Evolutionary conservation across 2,329 filamentous ascomycete species (phyloP).

Genomic region (Aureobasidium namibiae): DNA sequence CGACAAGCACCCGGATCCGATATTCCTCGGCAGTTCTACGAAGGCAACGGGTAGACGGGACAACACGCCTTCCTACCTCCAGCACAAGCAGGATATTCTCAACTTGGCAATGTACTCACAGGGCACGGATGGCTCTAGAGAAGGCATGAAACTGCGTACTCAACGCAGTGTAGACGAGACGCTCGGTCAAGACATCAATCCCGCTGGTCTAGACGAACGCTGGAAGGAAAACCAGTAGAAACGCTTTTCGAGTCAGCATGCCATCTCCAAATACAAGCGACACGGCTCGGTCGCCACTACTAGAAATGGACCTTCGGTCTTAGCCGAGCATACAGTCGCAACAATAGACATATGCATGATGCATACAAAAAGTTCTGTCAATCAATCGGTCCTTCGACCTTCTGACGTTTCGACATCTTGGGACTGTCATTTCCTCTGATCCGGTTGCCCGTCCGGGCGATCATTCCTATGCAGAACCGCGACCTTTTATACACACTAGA

Average conservation of each 20-base stretch:
- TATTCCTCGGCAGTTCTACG: not conserved
- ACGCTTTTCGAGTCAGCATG: not conserved
- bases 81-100: constrained; percentile 29
- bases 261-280: not conserved
- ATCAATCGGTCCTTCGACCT: too few relatives aligned
- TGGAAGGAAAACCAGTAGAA: constrained; percentile 23
- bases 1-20: constrained; percentile 36
- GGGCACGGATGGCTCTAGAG: constrained; percentile 20
- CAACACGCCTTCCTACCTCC: constrained; percentile 11
- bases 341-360: not conserved
- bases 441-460: not conserved
- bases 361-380: not conserved
- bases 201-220: constrained; percentile 28
- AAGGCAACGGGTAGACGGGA: not conserved
- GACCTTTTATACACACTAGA: not conserved
- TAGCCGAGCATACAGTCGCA: too few relatives aligned
- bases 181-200: constrained; percentile 14
- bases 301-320: not conserved
- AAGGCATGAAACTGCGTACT: constrained; percentile 32
- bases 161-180: constrained; percentile 29
- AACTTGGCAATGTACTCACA: constrained; percentile 42
- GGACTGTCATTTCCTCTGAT: not conserved
- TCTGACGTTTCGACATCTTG: too few relatives aligned
- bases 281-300: not conserved
- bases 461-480: not conserved